phyloP scores from a whole-genome alignment of 2,329 filamentous ascomycete species.

The Ophiosphaerella korrae region DNA sequence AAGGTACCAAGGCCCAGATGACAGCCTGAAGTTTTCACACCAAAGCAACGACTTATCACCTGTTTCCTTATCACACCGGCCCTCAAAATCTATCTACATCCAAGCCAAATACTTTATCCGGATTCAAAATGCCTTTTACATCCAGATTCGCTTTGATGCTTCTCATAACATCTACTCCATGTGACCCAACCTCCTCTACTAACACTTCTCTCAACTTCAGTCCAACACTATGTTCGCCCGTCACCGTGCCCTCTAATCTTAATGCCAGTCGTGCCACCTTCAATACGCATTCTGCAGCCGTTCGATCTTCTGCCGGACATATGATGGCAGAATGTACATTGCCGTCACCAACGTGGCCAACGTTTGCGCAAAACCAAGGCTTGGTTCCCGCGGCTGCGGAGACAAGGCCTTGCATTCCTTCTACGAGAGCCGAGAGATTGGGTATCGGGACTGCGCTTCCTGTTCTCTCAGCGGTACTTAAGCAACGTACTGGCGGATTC shows the following conservation, averaged over 20 bases:
- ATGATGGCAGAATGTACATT: conserved; percentile 46
- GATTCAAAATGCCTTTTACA: conserved; percentile 68
- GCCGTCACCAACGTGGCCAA: conserved; percentile 75
- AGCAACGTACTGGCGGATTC: too few species aligned
- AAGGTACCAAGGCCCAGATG: too few species aligned
- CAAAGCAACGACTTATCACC: too few species aligned
- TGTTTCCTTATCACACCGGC: neutral
- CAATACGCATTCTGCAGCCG: conserved; percentile 33
- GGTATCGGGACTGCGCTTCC: conserved; percentile 79
- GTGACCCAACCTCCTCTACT: conserved; percentile 73
- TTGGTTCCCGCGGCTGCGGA: conserved; percentile 30
- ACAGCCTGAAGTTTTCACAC: too few species aligned
- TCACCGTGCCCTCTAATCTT: conserved; percentile 82
- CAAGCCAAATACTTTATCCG: conserved; percentile 64
- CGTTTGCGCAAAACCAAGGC: conserved; percentile 53
- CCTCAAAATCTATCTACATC: conserved; percentile 31
- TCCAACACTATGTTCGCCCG: conserved; percentile 83
- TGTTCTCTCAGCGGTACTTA: too few species aligned
- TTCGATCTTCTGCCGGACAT: conserved; percentile 29
- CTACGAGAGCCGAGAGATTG: conserved; percentile 71
- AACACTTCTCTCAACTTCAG: conserved; percentile 82
- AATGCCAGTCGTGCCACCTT: conserved; percentile 75
- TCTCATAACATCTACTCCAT: conserved; percentile 78
- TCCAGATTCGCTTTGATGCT: conserved; percentile 80
- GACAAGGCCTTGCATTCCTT: conserved; percentile 72